phyloP scores from a whole-genome alignment of 1,139 yeast genomes.

The Eremothecium coryli region DNA sequence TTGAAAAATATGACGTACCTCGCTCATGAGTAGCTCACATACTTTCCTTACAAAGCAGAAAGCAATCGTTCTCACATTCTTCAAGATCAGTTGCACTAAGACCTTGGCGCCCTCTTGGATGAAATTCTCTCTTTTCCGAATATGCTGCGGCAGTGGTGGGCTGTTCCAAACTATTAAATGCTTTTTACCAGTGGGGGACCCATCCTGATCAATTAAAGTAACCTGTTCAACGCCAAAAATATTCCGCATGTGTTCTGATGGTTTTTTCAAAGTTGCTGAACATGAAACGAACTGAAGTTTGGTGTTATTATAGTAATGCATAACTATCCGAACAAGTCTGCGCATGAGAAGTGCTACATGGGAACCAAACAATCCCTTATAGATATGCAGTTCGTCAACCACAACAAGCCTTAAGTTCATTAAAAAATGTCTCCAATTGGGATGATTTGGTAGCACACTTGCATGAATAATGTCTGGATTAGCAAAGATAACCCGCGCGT shows the following conservation, averaged over 20 bases:
- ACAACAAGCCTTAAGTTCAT: constrained; percentile 60
- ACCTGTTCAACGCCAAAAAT: constrained; percentile 58
- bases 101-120: constrained; percentile 70
- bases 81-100: constrained; percentile 52
- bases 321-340: constrained; percentile 56
- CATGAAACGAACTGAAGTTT: constrained; percentile 66
- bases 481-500: constrained; percentile 75
- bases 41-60: constrained; percentile 81
- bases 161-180: constrained; percentile 79
- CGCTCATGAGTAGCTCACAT: constrained; percentile 82
- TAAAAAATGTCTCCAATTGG: constrained; percentile 64
- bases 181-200: constrained; percentile 78
- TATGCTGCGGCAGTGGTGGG: constrained; percentile 34
- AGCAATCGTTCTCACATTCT: constrained; percentile 71
- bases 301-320: constrained; percentile 40
- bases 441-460: constrained; percentile 67
- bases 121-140: constrained; percentile 49
- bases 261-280: constrained; percentile 82
- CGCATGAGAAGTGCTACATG: constrained; percentile 83
- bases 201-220: constrained; percentile 59
- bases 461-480: constrained; percentile 93
- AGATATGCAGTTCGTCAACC: constrained; percentile 84
- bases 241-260: constrained; percentile 57
- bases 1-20: constrained; percentile 48
- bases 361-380: constrained; percentile 84